Evolutionary conservation across 441 rosid species (phyloP), one percentile per base, ranked within the genome.

Genomic region (Erodium trifolium): DNA sequence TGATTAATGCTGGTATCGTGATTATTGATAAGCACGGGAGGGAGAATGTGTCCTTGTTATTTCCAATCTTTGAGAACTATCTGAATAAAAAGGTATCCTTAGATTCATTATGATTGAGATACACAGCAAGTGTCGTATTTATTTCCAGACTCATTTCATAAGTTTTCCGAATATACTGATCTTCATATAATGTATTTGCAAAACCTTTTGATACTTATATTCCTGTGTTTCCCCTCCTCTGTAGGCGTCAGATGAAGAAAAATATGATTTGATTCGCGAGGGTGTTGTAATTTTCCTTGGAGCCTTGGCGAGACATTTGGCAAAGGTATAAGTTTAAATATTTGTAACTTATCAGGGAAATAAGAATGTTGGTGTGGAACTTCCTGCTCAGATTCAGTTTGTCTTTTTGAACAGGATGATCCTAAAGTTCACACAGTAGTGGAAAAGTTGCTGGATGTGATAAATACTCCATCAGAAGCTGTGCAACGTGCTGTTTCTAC

Each of bases 391-490:
- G 41, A 68, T 78, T 70, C 72, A 72, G 53, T 64, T 41, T 69
- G 31, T 51, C 71, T 70, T 41, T 29, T 81, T 71, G 75, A 74
- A 68, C 89, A 92, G 98, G 97, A 91, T 82, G 98, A 93, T 84
- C 98, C 99, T 65, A 95, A 91, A 82, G 98, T 93, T 70, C 93
- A 89, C 67, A 65, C 88, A 51, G 98, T 96, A 31, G 90, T 96
- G 71, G 99, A 96, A 74, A 96, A 93, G 82, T 84, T 96, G 86
- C 75, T 96, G 87, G 98, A 96, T 72, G 98, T 93, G 71, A 76
- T 96, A 71, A 91, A 96, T 79, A 96, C 98, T 73, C 99, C 98
- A 12, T 96, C 98, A 14, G 99, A 96, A 88, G 98, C 97, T 72
- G 99, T 96, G 79, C 99, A 96, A 72, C 92, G 96, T 62, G 99